Conservation (phyloP, 2,329 filamentous ascomycete genomes). For the Penicillium sp. region DNA sequence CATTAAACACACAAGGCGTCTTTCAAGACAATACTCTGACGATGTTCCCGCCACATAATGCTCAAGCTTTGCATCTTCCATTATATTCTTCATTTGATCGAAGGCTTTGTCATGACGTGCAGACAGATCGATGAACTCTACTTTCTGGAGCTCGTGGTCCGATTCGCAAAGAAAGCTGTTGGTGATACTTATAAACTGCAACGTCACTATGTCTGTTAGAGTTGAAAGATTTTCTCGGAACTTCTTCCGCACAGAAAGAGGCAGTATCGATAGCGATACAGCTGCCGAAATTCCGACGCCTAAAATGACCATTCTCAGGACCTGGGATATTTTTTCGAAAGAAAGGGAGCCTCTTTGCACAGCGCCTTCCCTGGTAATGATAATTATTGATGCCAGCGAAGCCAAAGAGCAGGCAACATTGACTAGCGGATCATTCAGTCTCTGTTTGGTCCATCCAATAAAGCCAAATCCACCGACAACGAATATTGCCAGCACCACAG, state of each 20-base stretch:
- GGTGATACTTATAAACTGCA: conserved; percentile 80
- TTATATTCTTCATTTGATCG: not conserved
- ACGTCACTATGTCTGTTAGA: conserved; percentile 71
- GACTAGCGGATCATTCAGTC: conserved; percentile 71
- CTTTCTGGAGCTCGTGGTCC: conserved; percentile 70
- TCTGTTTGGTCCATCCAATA: conserved; percentile 82
- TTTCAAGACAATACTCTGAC: conserved; percentile 72
- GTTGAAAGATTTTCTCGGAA: conserved; percentile 71
- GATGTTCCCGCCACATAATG: conserved; percentile 64
- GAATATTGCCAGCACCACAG: conserved; percentile 75
- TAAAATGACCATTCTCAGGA: conserved; percentile 78
- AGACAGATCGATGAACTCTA: conserved; percentile 67
- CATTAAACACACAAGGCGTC: conserved; percentile 75
- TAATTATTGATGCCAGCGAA: conserved; percentile 81
- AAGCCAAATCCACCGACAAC: conserved; percentile 84
- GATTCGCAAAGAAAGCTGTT: conserved; percentile 77
- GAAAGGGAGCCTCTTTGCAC: conserved; percentile 79
- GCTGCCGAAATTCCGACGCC: conserved; percentile 67
- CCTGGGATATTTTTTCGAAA: conserved; percentile 74
- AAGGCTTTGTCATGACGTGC: not conserved
- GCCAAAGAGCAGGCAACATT: conserved; percentile 81
- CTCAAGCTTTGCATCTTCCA: not conserved
- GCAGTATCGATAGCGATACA: conserved; percentile 64
- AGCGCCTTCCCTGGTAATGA: conserved; percentile 88
- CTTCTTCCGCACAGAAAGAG: conserved; percentile 70